Base-by-base conservation (phyloP, 176 grass and related monocot genomes). In the Cenchrus fungigraminus region DNA sequence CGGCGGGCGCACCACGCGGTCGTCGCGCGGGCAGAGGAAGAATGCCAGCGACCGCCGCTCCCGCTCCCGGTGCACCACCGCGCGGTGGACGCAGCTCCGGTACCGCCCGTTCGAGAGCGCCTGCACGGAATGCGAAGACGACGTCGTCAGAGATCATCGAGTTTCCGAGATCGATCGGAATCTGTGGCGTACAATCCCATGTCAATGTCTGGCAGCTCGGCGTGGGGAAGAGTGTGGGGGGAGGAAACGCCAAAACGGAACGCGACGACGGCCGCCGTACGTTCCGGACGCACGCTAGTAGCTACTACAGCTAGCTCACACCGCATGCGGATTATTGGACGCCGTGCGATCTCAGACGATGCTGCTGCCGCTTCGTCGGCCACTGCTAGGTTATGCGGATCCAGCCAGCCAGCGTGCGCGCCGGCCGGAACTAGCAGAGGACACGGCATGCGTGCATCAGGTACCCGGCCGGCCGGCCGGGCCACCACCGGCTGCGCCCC, bases 71-170 rank as follows among this genome's bases (percentile, higher is more conserved):
- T 90, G 90, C 87, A 98, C 95, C 75, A 93, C 91, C 62, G 87
- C 95, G 11, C 95, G 88, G 82, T 98, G 92, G 13, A 98, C 73
- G 87, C 95, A 98, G 86, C 95, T 98, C 89, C 88, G 93, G 87
- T 93, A 98, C 83, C 79, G 86, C 66, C 95, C 95, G 22, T 97
- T 97, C 11, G 88, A 92, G 90, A 97, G 55, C 22, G 95, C 95
- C 95, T 97, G 79, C 85, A 70, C 17, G 5, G 6, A 42, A 0
- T 3, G 15, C 8, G 1, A 16, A 69, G 40, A 73, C 29, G 25
- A 29, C 8, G 45, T 46, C 45, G 8, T 46, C 45, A 46, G 8
- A 46, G 6, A 44, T 44, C 43, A 44, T 46, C 1, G 11, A 8
- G 31, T 6, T 46, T 1, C 67, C 67, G 4, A 6, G 15, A 66